Percentiles rank a stretch among this genome's conserved stretches.
These are phyloP conservation scores for Bacidia rubella DNA, from an alignment of 495 filamentous ascomycete species.

Conservation along the genomic window DNA sequence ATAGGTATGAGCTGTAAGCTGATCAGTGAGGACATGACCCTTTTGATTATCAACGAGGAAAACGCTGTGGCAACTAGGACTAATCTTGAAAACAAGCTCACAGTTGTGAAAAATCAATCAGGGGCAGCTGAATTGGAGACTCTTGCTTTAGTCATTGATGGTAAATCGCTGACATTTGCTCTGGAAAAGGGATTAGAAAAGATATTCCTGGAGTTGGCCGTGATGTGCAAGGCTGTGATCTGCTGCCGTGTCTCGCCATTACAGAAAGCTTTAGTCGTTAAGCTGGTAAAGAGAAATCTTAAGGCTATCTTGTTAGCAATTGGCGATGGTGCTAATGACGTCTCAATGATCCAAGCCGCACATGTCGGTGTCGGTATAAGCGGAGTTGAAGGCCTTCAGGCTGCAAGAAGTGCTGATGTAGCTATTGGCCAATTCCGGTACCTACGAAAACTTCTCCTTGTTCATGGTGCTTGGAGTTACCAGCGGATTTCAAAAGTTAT, in stretches of 20 bases:
- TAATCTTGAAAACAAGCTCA: slow-evolving; percentile 82
- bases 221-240: slow-evolving; percentile 95
- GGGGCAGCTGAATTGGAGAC: slow-evolving; percentile 69
- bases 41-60: slow-evolving; percentile 94
- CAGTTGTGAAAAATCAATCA: slow-evolving; percentile 67
- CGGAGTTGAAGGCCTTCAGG: slow-evolving; percentile 96
- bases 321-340: slow-evolving; percentile 96
- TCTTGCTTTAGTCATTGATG: slow-evolving; percentile 92
- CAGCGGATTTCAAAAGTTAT: slow-evolving; percentile 94
- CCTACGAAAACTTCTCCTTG: slow-evolving; percentile 84
- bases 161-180: slow-evolving; percentile 85
- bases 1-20: slow-evolving; percentile 99
- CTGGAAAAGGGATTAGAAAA: slow-evolving; percentile 91
- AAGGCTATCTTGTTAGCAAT: slow-evolving; percentile 89
- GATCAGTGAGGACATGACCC: slow-evolving; percentile 96
- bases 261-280: slow-evolving; percentile 96
- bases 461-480: slow-evolving; percentile 96
- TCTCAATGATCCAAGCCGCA: slow-evolving; percentile 98
- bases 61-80: slow-evolving; percentile 57
- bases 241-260: slow-evolving; percentile 99
- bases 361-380: slow-evolving; percentile 98
- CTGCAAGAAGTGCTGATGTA: slow-evolving; percentile 89
- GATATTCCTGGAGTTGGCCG: slow-evolving; percentile 80
- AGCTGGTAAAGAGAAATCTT: slow-evolving; percentile 92
- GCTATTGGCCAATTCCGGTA: slow-evolving; percentile 94